These are phyloP conservation scores for Solanum pennellii DNA, from an alignment of 257 asterid genomes.

Conservation along the genomic window DNA sequence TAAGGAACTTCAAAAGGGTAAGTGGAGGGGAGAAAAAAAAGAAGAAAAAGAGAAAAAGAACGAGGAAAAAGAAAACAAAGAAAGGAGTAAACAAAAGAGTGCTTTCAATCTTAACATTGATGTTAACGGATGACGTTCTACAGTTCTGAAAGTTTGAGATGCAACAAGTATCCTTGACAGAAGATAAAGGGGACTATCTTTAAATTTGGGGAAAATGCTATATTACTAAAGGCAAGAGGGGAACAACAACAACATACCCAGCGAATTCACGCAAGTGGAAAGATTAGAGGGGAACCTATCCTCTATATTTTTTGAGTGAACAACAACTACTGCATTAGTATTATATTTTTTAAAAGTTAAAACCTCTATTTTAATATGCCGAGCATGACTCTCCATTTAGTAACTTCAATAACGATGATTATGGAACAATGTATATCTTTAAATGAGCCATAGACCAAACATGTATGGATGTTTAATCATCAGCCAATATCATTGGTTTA, in stretches of 20 bases:
- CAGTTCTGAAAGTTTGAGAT: not conserved
- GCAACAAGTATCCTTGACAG: not conserved
- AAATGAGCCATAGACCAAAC: not conserved
- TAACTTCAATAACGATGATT: not conserved
- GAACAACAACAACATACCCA: not conserved
- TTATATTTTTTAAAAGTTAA: not conserved
- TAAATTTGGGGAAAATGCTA: not conserved
- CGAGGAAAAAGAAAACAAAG: not conserved
- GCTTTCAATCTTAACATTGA: not conserved
- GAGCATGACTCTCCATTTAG: not conserved
- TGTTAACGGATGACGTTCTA: not conserved
- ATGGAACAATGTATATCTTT: not conserved
- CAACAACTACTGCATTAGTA: not conserved
- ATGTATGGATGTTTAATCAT: not conserved
- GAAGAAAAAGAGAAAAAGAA: not conserved
- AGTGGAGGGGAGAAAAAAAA: not conserved
- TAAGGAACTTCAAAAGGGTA: not conserved
- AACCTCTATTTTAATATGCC: not conserved
- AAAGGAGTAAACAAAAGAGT: not conserved
- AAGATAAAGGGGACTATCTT: not conserved
- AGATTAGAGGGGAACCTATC: not conserved
- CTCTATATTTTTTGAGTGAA: not conserved
- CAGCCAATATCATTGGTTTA: not conserved
- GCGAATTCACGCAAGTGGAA: not conserved
- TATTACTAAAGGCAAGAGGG: not conserved